These are phyloP conservation scores for Trichophyton benhamiae DNA, from an alignment of 2,329 filamentous ascomycete species.

Conservation along the genomic window DNA sequence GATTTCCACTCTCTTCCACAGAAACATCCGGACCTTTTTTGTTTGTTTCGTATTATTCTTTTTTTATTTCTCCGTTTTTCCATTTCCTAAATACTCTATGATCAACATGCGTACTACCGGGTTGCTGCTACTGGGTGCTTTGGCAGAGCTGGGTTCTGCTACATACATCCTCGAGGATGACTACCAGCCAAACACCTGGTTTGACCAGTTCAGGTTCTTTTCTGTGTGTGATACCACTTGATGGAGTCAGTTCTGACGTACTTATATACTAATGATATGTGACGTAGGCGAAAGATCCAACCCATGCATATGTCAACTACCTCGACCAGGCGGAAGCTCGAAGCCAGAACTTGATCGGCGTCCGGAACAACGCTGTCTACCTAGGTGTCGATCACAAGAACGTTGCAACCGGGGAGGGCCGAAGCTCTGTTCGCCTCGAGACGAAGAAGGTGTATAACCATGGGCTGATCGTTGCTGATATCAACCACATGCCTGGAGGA, in stretches of 20 bases:
- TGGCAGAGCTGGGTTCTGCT: conserved; percentile 23
- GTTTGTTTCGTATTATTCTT: not conserved
- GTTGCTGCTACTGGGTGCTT: conserved; percentile 38
- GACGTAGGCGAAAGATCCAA: conserved; percentile 48
- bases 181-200: conserved; percentile 29
- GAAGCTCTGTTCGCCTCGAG: conserved; percentile 57
- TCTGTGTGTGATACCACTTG: conserved; percentile 25
- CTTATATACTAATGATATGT: not conserved
- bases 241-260: not conserved
- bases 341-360: conserved; percentile 46
- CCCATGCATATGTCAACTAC: conserved; percentile 62
- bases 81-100: not conserved
- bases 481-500: conserved; percentile 59
- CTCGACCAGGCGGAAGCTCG: conserved; percentile 48
- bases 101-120: conserved; percentile 18
- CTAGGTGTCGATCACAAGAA: conserved; percentile 58
- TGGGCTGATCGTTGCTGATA: conserved; percentile 59
- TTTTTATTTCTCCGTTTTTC: not conserved
- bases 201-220: conserved; percentile 42
- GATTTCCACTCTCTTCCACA: not conserved
- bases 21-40: not conserved
- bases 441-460: conserved; percentile 52
- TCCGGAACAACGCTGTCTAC: conserved; percentile 45
- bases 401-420: conserved; percentile 44
- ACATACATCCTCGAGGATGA: conserved; percentile 12